Conservation (phyloP, 179 eudicot species). For the Camellia oleifera region DNA sequence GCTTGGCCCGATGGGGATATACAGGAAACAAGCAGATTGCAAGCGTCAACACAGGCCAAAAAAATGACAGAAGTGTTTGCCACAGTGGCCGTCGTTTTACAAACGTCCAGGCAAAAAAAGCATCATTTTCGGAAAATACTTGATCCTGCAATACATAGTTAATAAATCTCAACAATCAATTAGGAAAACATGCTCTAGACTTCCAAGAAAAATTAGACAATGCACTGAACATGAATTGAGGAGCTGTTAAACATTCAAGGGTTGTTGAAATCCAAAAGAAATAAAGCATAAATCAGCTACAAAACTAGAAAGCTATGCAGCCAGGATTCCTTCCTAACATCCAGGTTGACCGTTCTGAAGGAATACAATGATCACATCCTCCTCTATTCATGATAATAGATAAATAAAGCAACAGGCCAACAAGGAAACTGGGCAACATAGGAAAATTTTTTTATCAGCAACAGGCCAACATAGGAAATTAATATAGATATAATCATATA, state of each 20-base stretch:
- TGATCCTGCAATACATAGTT: conserved; percentile 59
- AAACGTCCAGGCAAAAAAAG: conserved; percentile 94
- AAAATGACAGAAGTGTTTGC: conserved; percentile 98
- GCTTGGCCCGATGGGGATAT: conserved; percentile 88
- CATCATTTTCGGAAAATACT: conserved; percentile 85
- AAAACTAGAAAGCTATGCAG: background rate
- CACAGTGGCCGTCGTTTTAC: conserved; percentile 80
- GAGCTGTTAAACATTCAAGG: background rate
- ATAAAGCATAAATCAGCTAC: background rate
- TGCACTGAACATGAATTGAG: background rate
- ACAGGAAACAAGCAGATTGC: conserved; percentile 99
- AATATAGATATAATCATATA: background rate
- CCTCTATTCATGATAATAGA: background rate
- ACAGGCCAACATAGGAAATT: background rate
- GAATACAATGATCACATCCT: background rate
- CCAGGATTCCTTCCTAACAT: background rate
- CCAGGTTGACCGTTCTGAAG: background rate
- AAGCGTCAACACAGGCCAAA: conserved; percentile 94
- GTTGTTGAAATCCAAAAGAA: background rate
- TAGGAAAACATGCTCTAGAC: background rate
- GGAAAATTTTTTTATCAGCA: background rate
- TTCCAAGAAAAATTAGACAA: background rate
- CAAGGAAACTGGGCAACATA: background rate
- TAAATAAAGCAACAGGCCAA: background rate
- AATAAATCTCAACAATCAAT: conserved; percentile 7